A percentile compares a stretch with the other conserved stretches of the same genome.
phyloP scores from a whole-genome alignment of 768 basidiomycete species.

The Glaciozyma martinii region DNA sequence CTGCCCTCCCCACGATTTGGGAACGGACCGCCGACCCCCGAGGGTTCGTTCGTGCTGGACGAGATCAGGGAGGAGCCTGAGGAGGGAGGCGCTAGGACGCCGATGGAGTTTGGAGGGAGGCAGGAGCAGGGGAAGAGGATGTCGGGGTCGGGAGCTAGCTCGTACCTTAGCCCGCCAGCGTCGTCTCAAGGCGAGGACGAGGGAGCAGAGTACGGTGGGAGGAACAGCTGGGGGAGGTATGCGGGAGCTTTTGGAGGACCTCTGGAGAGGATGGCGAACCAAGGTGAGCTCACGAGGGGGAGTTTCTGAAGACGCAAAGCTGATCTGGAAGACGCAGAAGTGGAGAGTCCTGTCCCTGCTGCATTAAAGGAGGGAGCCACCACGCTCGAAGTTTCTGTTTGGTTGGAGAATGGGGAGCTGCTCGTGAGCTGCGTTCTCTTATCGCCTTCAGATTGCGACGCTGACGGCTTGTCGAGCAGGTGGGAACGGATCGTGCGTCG shows the following conservation, averaged over 20 bases:
- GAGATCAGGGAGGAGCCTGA: slow-evolving; percentile 17
- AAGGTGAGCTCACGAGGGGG: not conserved
- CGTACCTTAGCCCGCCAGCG: too few species aligned
- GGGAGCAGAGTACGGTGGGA: not conserved
- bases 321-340: not conserved
- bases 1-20: not conserved
- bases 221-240: not conserved
- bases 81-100: not conserved
- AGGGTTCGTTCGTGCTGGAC: slow-evolving; percentile 12
- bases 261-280: not conserved
- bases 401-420: slow-evolving; percentile 18
- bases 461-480: slow-evolving; percentile 4
- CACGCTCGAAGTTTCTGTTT: slow-evolving; percentile 8
- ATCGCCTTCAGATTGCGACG: not conserved
- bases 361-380: slow-evolving; percentile 4
- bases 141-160: too few species aligned
- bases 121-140: too few species aligned
- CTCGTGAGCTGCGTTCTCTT: slow-evolving; percentile 4
- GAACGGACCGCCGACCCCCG: not conserved
- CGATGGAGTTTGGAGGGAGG: too few species aligned
- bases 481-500: not conserved
- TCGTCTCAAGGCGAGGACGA: not conserved
- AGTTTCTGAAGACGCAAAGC: not conserved
- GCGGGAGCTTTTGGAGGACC: too few species aligned
- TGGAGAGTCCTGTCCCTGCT: not conserved